Evolutionary conservation across 352 stramenopile genomes (phyloP).

Genomic region (Globisporangium abappressorium): DNA sequence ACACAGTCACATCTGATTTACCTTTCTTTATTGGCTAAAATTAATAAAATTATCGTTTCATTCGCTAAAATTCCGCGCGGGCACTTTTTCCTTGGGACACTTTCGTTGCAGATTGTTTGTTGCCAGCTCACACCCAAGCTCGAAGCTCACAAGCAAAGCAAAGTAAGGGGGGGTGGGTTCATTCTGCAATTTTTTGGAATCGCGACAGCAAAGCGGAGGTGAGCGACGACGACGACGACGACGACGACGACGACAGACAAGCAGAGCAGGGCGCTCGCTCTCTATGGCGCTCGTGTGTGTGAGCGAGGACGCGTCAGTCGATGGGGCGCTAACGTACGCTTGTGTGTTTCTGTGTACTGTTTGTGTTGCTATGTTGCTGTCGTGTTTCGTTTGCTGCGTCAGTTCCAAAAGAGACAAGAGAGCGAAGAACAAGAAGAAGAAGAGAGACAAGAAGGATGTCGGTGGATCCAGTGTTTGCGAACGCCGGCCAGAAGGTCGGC

Average conservation of each 20-base stretch:
- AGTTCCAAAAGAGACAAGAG: conserved; percentile 9
- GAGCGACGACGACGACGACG: not conserved
- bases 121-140: not conserved
- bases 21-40: not conserved
- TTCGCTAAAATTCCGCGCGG: not conserved
- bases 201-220: not conserved
- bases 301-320: not conserved
- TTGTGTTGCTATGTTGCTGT: no score
- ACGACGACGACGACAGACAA: not conserved
- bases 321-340: not conserved
- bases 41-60: no score
- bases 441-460: conserved; percentile 34
- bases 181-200: conserved; percentile 10
- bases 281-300: not conserved
- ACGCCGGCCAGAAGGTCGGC: conserved; percentile 56
- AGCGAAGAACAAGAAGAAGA: not conserved
- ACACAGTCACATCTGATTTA: not conserved
- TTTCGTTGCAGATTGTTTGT: conserved; percentile 6
- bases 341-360: not conserved
- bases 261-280: not conserved
- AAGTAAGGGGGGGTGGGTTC: conserved; percentile 1
- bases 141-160: not conserved
- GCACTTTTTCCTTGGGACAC: not conserved
- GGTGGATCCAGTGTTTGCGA: conserved; percentile 55
- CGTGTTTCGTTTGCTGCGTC: not conserved